Percentiles rank a stretch among this genome's conserved stretches.
Evolutionary conservation across 2,329 filamentous ascomycete genomes (phyloP).

Genomic region (Calonectria multiphialidica): DNA sequence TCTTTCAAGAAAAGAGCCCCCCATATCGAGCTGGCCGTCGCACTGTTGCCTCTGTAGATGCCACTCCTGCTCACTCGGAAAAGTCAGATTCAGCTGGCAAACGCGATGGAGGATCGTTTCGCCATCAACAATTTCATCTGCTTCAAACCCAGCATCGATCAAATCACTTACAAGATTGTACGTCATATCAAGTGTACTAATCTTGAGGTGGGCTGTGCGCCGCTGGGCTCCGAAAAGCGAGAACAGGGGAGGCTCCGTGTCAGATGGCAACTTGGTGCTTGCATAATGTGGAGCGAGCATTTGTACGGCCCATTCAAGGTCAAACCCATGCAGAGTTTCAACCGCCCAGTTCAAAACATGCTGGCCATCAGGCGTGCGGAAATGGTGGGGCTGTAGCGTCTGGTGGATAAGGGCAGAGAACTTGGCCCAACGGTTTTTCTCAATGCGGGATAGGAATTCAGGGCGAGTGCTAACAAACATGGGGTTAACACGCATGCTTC

Average conservation of each 20-base stretch:
- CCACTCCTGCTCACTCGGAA: background rate
- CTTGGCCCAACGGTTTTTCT: background rate
- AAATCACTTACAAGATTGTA: background rate
- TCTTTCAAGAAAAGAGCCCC: background rate
- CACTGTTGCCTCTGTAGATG: background rate
- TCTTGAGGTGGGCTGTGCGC: background rate
- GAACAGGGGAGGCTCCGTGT: background rate
- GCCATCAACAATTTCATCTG: background rate
- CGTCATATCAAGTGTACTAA: constrained; percentile 1
- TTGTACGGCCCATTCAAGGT: background rate
- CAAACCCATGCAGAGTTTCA: constrained; percentile 1
- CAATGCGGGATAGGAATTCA: background rate
- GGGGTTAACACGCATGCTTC: background rate
- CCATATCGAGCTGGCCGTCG: background rate
- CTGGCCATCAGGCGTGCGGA: background rate
- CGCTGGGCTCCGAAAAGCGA: background rate
- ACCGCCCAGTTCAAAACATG: constrained; percentile 5
- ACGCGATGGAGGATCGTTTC: constrained; percentile 7
- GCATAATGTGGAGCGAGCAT: background rate
- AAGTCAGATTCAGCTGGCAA: background rate
- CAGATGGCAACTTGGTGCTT: background rate
- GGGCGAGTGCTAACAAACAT: background rate
- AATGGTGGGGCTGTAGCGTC: background rate
- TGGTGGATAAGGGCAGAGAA: background rate
- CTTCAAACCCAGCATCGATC: background rate